Evolutionary conservation across 176 grass and related monocot genomes (phyloP).

Genomic region (Triticum monococcum): DNA sequence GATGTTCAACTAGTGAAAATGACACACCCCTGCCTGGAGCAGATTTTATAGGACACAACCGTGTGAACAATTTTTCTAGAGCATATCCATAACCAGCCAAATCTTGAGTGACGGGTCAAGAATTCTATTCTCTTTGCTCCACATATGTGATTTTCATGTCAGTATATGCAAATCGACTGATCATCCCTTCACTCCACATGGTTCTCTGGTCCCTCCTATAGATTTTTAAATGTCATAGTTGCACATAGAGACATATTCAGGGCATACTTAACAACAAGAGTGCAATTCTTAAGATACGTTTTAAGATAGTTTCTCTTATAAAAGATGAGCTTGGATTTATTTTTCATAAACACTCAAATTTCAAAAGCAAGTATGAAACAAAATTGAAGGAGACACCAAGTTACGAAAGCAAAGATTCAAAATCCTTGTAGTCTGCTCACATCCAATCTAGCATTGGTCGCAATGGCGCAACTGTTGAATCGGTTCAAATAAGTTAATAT

Average conservation of each 20-base stretch:
- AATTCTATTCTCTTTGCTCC: not conserved
- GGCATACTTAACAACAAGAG: not conserved
- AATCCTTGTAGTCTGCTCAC: not conserved
- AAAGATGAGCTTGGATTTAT: not conserved
- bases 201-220: too few species aligned
- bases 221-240: not conserved
- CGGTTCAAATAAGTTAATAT: too few species aligned
- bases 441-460: not conserved
- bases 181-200: not conserved
- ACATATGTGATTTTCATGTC: not conserved
- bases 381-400: not conserved
- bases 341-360: not conserved
- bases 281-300: not conserved
- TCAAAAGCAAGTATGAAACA: not conserved
- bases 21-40: not conserved
- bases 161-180: not conserved
- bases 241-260: not conserved
- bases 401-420: not conserved
- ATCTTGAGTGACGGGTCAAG: not conserved
- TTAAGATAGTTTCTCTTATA: too few species aligned
- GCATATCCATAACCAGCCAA: not conserved
- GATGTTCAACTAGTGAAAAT: not conserved
- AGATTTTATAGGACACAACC: not conserved
- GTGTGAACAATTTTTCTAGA: not conserved
- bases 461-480: too few species aligned